A percentile compares a stretch with the other conserved stretches of the same genome.
These are phyloP conservation scores for Talaromyces sp. DNA, from an alignment of 2,329 filamentous ascomycete species.

Conservation along the genomic window DNA sequence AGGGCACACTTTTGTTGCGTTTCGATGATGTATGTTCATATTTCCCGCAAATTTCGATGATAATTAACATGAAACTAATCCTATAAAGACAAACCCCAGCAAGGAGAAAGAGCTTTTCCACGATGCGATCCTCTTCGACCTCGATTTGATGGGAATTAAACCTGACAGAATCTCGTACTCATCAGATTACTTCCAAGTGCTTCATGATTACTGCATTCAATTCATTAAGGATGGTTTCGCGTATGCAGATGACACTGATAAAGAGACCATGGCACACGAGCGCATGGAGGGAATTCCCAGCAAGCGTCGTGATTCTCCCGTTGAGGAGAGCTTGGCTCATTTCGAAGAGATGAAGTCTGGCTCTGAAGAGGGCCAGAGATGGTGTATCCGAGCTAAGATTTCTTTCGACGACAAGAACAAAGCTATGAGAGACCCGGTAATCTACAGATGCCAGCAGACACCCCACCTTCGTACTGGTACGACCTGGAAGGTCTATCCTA, in stretches of 20 bases:
- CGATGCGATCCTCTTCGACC: conserved; percentile 88
- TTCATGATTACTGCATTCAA: conserved; percentile 79
- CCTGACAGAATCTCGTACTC: conserved; percentile 85
- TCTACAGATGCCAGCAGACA: conserved; percentile 84
- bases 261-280: conserved; percentile 82
- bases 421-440: conserved; percentile 92
- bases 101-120: conserved; percentile 98
- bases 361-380: conserved; percentile 70
- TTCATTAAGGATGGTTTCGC: conserved; percentile 85
- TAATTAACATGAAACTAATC: no score
- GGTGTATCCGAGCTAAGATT: conserved; percentile 95
- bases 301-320: conserved; percentile 69
- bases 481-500: conserved; percentile 65
- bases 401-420: conserved; percentile 91
- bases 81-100: conserved; percentile 70
- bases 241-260: conserved; percentile 91
- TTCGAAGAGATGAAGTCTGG: conserved; percentile 94
- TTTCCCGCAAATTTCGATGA: not conserved
- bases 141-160: conserved; percentile 85
- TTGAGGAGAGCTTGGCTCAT: conserved; percentile 80
- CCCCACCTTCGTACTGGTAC: conserved; percentile 62
- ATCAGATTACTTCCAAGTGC: conserved; percentile 89
- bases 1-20: conserved; percentile 83
- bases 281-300: conserved; percentile 81
- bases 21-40: conserved; percentile 67